A percentile compares a stretch with the other conserved stretches of the same genome.
These are phyloP conservation scores for Prunus mume DNA, from an alignment of 306 rosid genomes.

Conservation along the genomic window DNA sequence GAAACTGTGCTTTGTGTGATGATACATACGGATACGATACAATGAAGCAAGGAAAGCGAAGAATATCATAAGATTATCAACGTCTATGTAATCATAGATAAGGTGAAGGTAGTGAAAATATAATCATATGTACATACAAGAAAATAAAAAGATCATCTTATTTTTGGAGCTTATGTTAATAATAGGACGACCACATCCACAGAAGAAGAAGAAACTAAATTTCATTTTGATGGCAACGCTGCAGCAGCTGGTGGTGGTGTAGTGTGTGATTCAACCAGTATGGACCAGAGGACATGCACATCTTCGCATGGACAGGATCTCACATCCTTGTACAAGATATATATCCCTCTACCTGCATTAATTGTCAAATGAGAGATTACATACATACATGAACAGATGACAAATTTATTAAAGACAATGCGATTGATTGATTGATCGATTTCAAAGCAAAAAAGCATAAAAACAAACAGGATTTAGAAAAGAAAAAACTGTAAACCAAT, in stretches of 20 bases:
- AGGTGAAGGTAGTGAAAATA: background rate
- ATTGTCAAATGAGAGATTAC: background rate
- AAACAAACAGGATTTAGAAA: too few species aligned
- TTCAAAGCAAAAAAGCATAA: too few species aligned
- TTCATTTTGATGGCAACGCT: constrained; percentile 35
- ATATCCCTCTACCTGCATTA: constrained; percentile 52
- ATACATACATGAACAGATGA: too few species aligned
- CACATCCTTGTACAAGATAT: constrained; percentile 70
- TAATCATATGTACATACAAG: background rate
- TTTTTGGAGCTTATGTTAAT: background rate
- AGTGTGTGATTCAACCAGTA: constrained; percentile 49
- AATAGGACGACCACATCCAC: too few species aligned
- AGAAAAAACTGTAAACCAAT: too few species aligned
- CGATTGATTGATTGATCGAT: too few species aligned
- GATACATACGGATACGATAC: background rate
- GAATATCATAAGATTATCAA: background rate
- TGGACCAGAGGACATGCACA: constrained; percentile 78
- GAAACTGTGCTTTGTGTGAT: background rate
- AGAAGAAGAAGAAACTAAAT: background rate
- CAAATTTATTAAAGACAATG: too few species aligned
- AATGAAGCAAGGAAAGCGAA: background rate
- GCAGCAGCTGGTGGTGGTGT: background rate
- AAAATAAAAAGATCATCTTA: background rate
- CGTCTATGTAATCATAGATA: background rate
- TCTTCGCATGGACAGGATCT: constrained; percentile 73